Evolutionary conservation across 768 basidiomycete species (phyloP), one percentile per base, ranked within the genome.

Genomic region (Tubosaeta brunneosetosa): DNA sequence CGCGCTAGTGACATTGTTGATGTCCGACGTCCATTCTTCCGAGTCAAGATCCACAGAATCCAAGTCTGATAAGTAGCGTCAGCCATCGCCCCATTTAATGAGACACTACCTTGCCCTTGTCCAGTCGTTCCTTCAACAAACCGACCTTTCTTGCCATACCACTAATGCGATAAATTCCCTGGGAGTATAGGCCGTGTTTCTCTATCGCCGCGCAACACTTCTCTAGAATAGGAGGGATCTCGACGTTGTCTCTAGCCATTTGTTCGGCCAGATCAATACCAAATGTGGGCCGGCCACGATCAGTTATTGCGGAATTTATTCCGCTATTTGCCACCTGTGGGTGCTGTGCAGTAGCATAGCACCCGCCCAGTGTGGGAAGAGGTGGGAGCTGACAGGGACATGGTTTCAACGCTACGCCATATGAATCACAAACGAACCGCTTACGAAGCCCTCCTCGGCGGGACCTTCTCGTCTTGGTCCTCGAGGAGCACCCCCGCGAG

Each of bases 121-220:
- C 95, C 22, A 98, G 73, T 51, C 78, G 79, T 50, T 86, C 85
- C 68, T 90, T 92, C 47, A 99, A 75, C 55, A 84, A 82, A 53
- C 83, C 77, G 25, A 98, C 87, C 63, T 91, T 88, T 38, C 88
- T 92, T 42, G 89, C 85, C 62, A 86, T 94, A 12, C 97, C 97
- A 56, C 88, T 94, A 37, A 99, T 77, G 31, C 97, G 82, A 69
- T 98, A 99, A 44, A 99, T 89, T 29, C 97, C 97, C 66, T 92
- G 87, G 6, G 80, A 83, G 38, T 77, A 72, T 42, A 97, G 69
- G 8, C 97, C 95, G 61, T 93, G 79, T 66, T 84, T 88, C 73
- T 98, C 97, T 56, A 99, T 97, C 29, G 91, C 88, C 60, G 85
- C 78, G 53, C 89, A 89, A 61, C 94, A 97, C 67, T 94, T 94